phyloP scores from a whole-genome alignment of 768 basidiomycete genomes.

The Tylopilus rubrobrunneus region DNA sequence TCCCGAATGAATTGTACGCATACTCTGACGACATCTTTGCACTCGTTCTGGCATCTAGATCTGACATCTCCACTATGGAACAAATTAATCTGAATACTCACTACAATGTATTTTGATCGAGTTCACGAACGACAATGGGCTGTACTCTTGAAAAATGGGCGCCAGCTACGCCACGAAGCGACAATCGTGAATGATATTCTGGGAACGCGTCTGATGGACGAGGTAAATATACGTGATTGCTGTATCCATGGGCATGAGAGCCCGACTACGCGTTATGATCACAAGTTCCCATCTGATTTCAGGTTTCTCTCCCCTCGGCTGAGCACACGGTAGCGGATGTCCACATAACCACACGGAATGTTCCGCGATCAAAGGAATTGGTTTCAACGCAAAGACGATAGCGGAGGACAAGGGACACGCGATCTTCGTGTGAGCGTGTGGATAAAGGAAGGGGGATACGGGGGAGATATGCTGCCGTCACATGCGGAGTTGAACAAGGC shows the following conservation, averaged over 20 bases:
- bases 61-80: background rate
- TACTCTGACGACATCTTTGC: background rate
- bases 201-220: background rate
- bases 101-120: background rate
- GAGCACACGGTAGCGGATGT: background rate
- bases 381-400: background rate
- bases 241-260: background rate
- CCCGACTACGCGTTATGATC: background rate
- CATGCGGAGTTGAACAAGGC: background rate
- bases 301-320: background rate
- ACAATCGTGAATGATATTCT: background rate
- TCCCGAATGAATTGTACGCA: background rate
- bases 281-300: background rate
- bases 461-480: background rate
- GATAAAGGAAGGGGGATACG: background rate
- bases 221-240: background rate
- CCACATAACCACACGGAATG: background rate
- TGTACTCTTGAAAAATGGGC: background rate
- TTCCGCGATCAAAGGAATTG: background rate
- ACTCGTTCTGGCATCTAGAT: background rate
- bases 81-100: background rate
- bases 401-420: background rate
- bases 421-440: slow-evolving; percentile 1
- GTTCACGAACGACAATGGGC: background rate
- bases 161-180: too few species aligned